These are phyloP conservation scores for Monosporozyma unispora DNA, from an alignment of 805 yeast species.

Conservation along the genomic window DNA sequence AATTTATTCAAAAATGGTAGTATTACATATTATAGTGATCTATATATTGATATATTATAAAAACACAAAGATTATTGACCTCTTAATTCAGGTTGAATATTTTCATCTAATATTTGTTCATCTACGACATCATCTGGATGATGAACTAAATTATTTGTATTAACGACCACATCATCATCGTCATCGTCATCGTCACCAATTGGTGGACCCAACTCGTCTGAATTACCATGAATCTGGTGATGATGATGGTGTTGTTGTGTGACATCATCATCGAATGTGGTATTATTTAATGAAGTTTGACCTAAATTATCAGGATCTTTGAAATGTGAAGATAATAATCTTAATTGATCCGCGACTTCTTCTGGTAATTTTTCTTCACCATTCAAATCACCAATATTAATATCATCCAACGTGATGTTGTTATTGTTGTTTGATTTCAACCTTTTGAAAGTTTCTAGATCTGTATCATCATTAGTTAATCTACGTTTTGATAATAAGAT, in stretches of 20 bases:
- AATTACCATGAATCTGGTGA: not conserved
- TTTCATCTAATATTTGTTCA: conserved; percentile 22
- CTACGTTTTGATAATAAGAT: conserved; percentile 13
- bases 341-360: conserved; percentile 30
- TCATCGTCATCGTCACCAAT: conserved; percentile 15
- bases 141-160: conserved; percentile 8
- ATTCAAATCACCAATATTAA: conserved; percentile 15
- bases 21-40: not conserved
- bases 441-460: conserved; percentile 6
- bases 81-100: conserved; percentile 31
- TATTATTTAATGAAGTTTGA: not conserved
- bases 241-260: not conserved
- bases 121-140: conserved; percentile 12
- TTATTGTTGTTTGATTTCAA: conserved; percentile 3
- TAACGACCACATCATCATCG: conserved; percentile 8
- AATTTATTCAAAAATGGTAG: not conserved
- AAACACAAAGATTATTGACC: conserved; percentile 24
- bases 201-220: too few species aligned
- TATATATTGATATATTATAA: not conserved
- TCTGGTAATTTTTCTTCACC: conserved; percentile 29
- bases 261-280: not conserved
- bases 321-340: conserved; percentile 28
- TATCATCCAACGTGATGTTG: conserved; percentile 11
- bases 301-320: conserved; percentile 25
- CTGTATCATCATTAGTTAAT: conserved; percentile 7